Percentiles rank a stretch among this genome's conserved stretches.
These are phyloP conservation scores for Penicillium subrubescens DNA, from an alignment of 495 filamentous ascomycete species.

Conservation along the genomic window DNA sequence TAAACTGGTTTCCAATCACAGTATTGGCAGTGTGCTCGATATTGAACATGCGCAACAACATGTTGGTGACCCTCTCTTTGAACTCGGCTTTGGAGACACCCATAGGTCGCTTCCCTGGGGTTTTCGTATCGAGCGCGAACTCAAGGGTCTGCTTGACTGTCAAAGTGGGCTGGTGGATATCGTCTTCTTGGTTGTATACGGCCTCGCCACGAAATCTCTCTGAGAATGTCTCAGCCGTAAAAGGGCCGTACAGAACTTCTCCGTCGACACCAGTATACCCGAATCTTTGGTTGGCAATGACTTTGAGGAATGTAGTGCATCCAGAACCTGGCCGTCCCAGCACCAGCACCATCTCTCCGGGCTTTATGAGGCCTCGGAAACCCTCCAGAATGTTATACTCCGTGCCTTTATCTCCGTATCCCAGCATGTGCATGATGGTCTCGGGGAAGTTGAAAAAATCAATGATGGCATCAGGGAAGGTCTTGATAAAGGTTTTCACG, in stretches of 20 bases:
- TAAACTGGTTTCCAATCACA: constrained; percentile 76
- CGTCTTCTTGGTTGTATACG: constrained; percentile 86
- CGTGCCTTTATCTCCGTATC: constrained; percentile 59
- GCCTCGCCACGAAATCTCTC: constrained; percentile 77
- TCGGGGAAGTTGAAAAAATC: constrained; percentile 73
- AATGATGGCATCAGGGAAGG: constrained; percentile 79
- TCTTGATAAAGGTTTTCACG: constrained; percentile 74
- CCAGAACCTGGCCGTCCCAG: constrained; percentile 84
- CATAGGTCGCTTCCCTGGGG: constrained; percentile 69
- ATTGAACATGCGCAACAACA: constrained; percentile 84
- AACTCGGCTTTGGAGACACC: constrained; percentile 68
- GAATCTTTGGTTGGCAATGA: constrained; percentile 76
- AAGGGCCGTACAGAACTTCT: constrained; percentile 78
- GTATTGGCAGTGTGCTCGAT: constrained; percentile 83
- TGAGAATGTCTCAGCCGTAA: constrained; percentile 59
- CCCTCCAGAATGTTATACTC: constrained; percentile 63
- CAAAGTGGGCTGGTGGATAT: constrained; percentile 77
- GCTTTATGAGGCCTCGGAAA: constrained; percentile 62
- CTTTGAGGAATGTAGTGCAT: constrained; percentile 86
- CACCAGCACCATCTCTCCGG: constrained; percentile 90
- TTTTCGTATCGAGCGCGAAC: constrained; percentile 82
- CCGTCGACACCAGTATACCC: constrained; percentile 79
- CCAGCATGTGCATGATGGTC: constrained; percentile 59
- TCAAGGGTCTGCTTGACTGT: constrained; percentile 82
- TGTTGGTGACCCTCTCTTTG: constrained; percentile 67